Evolutionary conservation across 2,329 filamentous ascomycete genomes (phyloP).

Genomic region (Colletotrichum shisoi): DNA sequence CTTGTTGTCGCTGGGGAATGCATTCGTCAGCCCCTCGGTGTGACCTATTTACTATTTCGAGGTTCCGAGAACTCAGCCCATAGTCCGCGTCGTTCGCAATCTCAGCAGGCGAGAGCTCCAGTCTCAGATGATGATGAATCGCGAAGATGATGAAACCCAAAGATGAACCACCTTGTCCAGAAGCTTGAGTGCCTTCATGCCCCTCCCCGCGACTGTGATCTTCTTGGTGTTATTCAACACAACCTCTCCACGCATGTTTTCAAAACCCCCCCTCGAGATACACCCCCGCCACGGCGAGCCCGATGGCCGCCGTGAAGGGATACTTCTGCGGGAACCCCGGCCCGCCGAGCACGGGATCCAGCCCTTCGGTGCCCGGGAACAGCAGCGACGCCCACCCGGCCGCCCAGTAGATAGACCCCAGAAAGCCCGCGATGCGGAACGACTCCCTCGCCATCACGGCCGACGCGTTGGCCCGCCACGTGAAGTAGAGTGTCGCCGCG

Average conservation of each 20-base stretch:
- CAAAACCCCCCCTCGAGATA: conserved; percentile 31
- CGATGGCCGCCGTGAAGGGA: conserved; percentile 26
- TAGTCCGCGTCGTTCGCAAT: conserved; percentile 27
- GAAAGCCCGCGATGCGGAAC: conserved; percentile 48
- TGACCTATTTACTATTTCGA: background rate
- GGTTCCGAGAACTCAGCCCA: conserved; percentile 15
- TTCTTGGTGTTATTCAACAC: too few relatives aligned
- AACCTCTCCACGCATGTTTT: too few relatives aligned
- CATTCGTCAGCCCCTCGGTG: conserved; percentile 4
- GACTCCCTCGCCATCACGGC: conserved; percentile 45
- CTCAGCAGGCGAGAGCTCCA: background rate
- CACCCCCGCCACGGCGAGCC: conserved; percentile 27
- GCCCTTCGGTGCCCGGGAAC: conserved; percentile 51
- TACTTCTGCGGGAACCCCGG: conserved; percentile 53
- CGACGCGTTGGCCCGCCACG: conserved; percentile 46
- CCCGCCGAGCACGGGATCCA: conserved; percentile 55
- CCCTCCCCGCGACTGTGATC: background rate
- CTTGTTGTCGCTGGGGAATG: background rate
- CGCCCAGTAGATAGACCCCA: conserved; percentile 54
- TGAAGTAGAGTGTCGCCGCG: conserved; percentile 51
- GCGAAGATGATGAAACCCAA: background rate
- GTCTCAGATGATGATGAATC: too few relatives aligned
- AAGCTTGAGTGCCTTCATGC: background rate
- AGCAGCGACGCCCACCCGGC: conserved; percentile 50
- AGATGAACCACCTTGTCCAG: background rate